These are phyloP conservation scores for Globisporangium viniferum DNA, from an alignment of 352 stramenopile species.

Conservation along the genomic window DNA sequence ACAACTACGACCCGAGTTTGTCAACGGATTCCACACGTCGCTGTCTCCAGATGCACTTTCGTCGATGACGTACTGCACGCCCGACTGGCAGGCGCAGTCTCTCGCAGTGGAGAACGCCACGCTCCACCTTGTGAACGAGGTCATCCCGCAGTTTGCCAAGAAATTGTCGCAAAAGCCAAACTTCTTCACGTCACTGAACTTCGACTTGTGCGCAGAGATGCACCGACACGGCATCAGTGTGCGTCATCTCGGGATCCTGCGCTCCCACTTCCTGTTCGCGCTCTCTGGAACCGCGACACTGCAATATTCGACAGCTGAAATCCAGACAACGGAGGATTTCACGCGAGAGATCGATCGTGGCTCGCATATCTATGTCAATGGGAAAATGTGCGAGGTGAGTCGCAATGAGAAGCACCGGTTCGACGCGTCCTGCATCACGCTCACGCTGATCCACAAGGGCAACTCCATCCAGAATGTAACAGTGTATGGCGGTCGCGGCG, in stretches of 20 bases:
- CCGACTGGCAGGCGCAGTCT: constrained; percentile 82
- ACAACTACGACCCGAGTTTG: constrained; percentile 85
- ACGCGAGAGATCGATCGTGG: constrained; percentile 80
- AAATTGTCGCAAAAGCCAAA: constrained; percentile 63
- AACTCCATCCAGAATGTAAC: constrained; percentile 72
- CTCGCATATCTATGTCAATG: constrained; percentile 51
- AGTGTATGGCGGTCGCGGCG: constrained; percentile 59
- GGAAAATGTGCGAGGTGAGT: constrained; percentile 49
- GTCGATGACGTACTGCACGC: constrained; percentile 79
- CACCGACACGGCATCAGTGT: constrained; percentile 90
- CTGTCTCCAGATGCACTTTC: constrained; percentile 85
- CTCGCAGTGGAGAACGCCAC: constrained; percentile 72
- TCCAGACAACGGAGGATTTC: constrained; percentile 80
- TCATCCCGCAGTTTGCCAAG: constrained; percentile 75
- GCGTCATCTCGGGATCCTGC: constrained; percentile 83
- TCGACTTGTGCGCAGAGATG: constrained; percentile 75
- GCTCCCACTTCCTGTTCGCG: constrained; percentile 71
- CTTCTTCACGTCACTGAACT: constrained; percentile 51
- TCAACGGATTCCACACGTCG: constrained; percentile 41
- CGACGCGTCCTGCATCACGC: constrained; percentile 55
- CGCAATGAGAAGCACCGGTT: constrained; percentile 38
- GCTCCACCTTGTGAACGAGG: constrained; percentile 58
- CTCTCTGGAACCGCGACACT: constrained; percentile 75
- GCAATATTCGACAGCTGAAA: constrained; percentile 76
- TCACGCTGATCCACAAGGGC: constrained; percentile 52